Evolutionary conservation across 495 filamentous ascomycete species (phyloP), one percentile per base, ranked within the genome.

Genomic region (Talaromyces trachyspermus): DNA sequence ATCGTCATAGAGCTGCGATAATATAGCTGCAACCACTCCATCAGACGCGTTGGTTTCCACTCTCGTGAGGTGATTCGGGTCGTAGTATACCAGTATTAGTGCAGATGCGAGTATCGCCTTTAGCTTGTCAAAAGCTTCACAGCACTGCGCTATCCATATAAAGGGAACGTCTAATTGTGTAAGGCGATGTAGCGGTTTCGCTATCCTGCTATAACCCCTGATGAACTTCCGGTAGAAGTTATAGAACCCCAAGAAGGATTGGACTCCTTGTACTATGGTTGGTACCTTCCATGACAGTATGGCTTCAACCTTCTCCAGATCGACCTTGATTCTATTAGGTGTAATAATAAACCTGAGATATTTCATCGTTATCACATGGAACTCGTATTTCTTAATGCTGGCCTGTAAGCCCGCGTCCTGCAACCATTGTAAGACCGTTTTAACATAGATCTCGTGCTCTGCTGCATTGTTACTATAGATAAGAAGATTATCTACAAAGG

Each of bases 101-200:
- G n/a, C n/a, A n/a, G n/a, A n/a, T n/a, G n/a, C n/a, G n/a, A n/a
- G n/a, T n/a, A n/a, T n/a, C n/a, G n/a, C 37, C n/a, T 61, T 57
- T 22, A 60, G 27, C 18, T 50, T 72, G 39, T 87, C 78, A 48
- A 85, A 83, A 0, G 25, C 46, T 43, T 66, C 66, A 55, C 88
- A 83, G 46, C 82, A 71, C 19, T 84, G 78, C 32, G 86, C 75
- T 27, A 84, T 44, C 41, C 36, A 54, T 11, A 20, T 25, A 24
- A 58, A 58, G 14, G 20, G 35, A 19, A 19, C 23, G 26, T 58
- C 36, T 23, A 56, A 55, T 42, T 50, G 47, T 10, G 32, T 54
- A 14, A 57, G 35, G 0, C 29, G 4, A n/a, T 42, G 12, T 8
- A 65, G 35, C 0, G 44, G 54, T 2, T 19, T 49, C 2, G 42